Evolutionary conservation across 805 yeast species (phyloP).

Genomic region (Nakazawaea holstii): DNA sequence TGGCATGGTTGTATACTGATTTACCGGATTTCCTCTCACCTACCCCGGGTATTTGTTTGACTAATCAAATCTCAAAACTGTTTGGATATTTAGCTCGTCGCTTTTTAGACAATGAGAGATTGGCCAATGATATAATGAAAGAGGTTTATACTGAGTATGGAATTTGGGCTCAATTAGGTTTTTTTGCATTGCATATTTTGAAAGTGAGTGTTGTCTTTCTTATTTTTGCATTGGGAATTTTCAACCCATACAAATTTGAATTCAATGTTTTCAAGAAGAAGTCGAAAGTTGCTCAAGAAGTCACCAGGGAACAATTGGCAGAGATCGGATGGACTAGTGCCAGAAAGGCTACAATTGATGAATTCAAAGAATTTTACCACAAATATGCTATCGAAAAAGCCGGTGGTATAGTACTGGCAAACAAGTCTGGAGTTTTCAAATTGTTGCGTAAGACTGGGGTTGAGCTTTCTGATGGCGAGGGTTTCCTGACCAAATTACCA

Average conservation of each 20-base stretch:
- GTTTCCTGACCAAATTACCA: conserved; percentile 56
- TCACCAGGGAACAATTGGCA: conserved; percentile 50
- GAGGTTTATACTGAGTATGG: conserved; percentile 41
- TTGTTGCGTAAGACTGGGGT: conserved; percentile 55
- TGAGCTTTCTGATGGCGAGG: conserved; percentile 70
- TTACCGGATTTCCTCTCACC: conserved; percentile 86
- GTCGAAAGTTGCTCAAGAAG: conserved; percentile 24
- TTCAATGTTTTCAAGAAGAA: conserved; percentile 29
- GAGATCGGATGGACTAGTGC: conserved; percentile 94
- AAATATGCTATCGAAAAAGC: conserved; percentile 53
- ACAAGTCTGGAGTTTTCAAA: conserved; percentile 63
- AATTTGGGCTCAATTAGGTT: conserved; percentile 51
- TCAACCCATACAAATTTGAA: conserved; percentile 66
- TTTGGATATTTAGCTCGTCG: conserved; percentile 22
- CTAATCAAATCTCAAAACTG: conserved; percentile 46
- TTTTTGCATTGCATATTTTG: conserved; percentile 66
- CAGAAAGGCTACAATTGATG: conserved; percentile 62
- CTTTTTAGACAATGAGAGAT: conserved; percentile 30
- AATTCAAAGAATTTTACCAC: conserved; percentile 66
- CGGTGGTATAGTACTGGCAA: conserved; percentile 78
- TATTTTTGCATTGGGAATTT: conserved; percentile 60
- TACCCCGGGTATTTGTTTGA: conserved; percentile 84
- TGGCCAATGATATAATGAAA: conserved; percentile 41
- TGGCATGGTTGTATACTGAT: conserved; percentile 86
- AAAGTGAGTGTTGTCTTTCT: conserved; percentile 55